Percentiles rank a stretch among this genome's conserved stretches.
These are phyloP conservation scores for Basipetospora chlamydospora DNA, from an alignment of 2,329 filamentous ascomycete genomes.

Conservation along the genomic window DNA sequence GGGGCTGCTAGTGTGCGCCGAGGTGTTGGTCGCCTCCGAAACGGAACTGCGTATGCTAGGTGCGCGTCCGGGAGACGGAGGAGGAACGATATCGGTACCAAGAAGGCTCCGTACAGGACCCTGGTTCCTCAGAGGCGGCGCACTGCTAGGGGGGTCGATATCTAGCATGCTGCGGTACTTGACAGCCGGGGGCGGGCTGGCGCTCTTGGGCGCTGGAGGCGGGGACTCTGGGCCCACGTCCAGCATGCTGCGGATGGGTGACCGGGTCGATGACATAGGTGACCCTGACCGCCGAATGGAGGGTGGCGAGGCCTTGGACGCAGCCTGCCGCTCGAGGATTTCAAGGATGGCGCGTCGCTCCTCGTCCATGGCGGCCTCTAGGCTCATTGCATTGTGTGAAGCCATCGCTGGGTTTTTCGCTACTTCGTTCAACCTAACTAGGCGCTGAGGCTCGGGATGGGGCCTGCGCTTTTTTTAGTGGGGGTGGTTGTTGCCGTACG, in stretches of 20 bases:
- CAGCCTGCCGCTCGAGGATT: slow-evolving; percentile 41
- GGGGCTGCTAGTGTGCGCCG: neutral
- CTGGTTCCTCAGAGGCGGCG: slow-evolving; percentile 20
- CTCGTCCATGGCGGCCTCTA: slow-evolving; percentile 64
- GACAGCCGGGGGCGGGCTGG: slow-evolving; percentile 9
- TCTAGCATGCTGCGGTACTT: slow-evolving; percentile 47
- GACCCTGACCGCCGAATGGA: slow-evolving; percentile 31
- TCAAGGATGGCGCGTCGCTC: slow-evolving; percentile 61
- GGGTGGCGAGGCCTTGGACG: slow-evolving; percentile 16
- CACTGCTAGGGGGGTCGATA: slow-evolving; percentile 30
- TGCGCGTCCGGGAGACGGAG: slow-evolving; percentile 2
- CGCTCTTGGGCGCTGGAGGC: slow-evolving; percentile 7
- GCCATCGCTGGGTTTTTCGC: neutral
- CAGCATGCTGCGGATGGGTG: slow-evolving; percentile 55
- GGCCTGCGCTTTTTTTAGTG: no score
- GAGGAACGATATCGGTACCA: slow-evolving; percentile 22
- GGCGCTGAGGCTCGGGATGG: no score
- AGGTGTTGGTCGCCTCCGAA: slow-evolving; percentile 1
- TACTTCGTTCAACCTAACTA: no score
- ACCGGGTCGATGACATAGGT: slow-evolving; percentile 41
- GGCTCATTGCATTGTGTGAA: slow-evolving; percentile 42
- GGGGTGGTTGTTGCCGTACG: no score
- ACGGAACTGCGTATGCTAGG: slow-evolving; percentile 4
- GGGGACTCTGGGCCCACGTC: slow-evolving; percentile 35
- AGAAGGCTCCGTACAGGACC: slow-evolving; percentile 37